A percentile compares a stretch with the other conserved stretches of the same genome.
Evolutionary conservation across 73 alveolate species (phyloP).

Genomic region (Paramecium pentaurelia): DNA sequence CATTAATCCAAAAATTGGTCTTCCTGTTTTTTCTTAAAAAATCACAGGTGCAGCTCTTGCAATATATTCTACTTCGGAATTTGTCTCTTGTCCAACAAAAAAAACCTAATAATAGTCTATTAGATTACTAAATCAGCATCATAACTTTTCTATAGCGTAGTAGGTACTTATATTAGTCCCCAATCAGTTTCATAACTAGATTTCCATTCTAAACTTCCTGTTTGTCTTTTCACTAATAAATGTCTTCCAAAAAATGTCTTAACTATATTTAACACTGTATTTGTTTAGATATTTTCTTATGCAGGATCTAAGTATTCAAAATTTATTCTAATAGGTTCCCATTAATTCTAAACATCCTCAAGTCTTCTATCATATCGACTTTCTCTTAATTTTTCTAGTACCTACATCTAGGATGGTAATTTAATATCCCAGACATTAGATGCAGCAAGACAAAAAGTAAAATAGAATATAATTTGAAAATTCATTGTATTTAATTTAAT

Average conservation of each 20-base stretch:
- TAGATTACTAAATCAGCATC: background rate
- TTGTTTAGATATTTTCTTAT: background rate
- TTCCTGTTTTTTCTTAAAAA: background rate
- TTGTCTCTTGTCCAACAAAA: background rate
- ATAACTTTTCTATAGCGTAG: background rate
- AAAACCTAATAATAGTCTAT: background rate
- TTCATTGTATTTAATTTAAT: background rate
- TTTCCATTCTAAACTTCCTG: background rate
- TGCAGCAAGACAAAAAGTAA: background rate
- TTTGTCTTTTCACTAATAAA: background rate
- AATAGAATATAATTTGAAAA: background rate
- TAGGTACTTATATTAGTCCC: background rate
- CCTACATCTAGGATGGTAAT: background rate
- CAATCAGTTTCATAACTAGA: slow-evolving; percentile 1
- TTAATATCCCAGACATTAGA: background rate
- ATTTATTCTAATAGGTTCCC: background rate
- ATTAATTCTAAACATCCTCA: background rate
- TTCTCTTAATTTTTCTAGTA: background rate
- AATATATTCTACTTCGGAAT: background rate
- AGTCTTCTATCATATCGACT: background rate
- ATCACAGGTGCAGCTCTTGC: slow-evolving; percentile 1
- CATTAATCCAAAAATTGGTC: background rate
- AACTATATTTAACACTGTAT: background rate
- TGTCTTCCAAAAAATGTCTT: slow-evolving; percentile 3
- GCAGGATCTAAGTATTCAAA: background rate